Percentiles rank a stretch among this genome's conserved stretches.
These are phyloP conservation scores for Massariosphaeria phaeospora DNA, from an alignment of 495 filamentous ascomycete species.

Conservation along the genomic window DNA sequence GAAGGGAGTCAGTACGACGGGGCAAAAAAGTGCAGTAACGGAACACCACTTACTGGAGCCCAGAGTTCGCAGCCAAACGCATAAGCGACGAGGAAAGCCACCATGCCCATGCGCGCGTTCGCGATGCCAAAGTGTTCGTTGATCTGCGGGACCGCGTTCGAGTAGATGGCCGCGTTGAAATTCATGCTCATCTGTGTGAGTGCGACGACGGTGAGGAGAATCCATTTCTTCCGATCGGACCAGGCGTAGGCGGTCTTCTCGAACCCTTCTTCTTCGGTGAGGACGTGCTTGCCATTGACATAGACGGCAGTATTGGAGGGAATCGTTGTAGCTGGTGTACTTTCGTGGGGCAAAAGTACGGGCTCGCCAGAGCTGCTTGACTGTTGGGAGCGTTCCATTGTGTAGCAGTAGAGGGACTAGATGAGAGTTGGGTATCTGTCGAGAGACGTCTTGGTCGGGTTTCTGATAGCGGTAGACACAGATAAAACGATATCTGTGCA, in stretches of 20 bases:
- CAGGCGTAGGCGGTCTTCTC: slow-evolving; percentile 1
- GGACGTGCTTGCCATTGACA: background rate
- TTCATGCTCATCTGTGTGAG: slow-evolving; percentile 53
- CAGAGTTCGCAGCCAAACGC: slow-evolving; percentile 77
- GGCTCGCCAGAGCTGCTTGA: background rate
- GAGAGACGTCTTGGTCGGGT: too few species aligned
- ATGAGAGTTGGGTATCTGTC: too few species aligned
- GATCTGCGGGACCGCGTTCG: slow-evolving; percentile 60
- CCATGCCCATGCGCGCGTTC: slow-evolving; percentile 53
- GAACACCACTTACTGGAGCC: slow-evolving; percentile 47
- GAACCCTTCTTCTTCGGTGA: background rate
- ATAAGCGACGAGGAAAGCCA: slow-evolving; percentile 66
- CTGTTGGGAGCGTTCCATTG: background rate
- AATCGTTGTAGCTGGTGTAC: background rate
- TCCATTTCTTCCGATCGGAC: slow-evolving; percentile 6
- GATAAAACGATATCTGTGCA: too few species aligned
- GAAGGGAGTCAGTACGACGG: background rate
- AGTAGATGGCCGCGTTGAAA: slow-evolving; percentile 73
- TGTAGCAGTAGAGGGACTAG: too few species aligned
- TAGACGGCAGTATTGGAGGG: background rate
- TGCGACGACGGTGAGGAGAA: slow-evolving; percentile 6
- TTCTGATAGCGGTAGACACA: too few species aligned
- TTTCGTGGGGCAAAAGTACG: background rate
- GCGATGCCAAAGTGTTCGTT: slow-evolving; percentile 58
- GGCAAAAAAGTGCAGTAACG: background rate